Base-by-base conservation (phyloP, 129 eudicot species). In the Tagetes erecta region DNA sequence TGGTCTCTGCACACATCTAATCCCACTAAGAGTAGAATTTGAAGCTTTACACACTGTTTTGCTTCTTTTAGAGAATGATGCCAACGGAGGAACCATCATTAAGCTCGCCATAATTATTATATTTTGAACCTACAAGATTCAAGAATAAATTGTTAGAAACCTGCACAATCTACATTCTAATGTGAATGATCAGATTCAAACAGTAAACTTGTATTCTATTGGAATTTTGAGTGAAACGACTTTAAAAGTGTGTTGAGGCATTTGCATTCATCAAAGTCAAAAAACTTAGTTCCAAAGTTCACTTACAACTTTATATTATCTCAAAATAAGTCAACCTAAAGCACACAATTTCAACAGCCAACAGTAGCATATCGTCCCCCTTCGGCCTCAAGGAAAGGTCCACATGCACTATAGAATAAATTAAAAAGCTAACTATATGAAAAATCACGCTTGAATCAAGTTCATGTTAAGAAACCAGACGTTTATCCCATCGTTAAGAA, bases 1-100 rank as follows among this genome's bases (percentile, higher is more conserved):
- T 42, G 99, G 87, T 75, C 87, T 94, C 69, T 87, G 93, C 89
- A 85, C 82, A 27, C 94, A 89, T 74, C 60, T 81, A 75, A 87
- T 60, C 36, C 76, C 50, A 75, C 78, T 34, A 6, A 9, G 57
- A 9, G 80, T 58, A 39, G 77, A 45, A 64, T 37, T 7, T 56
- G 78, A 75, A 44, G 53, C 34, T 62, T 65, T 86, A 6, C 45
- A 8, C 31, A 72, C 70, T 30, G 63, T 8, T n/a, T 72, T 68
- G 70, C 57, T 71, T 59, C 40, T 84, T 57, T 73, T 80, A 46
- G 75, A 34, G 67, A 80, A 58, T 58, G 69, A 47, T 58, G 69
- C 42, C 45, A 86, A 70, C 35, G 83, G 38, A 4, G 92, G 86
- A 64, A 81, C 59, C 76, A 76, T 79, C 31, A 80, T 64, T 50